Base-by-base conservation (phyloP, 2,329 filamentous ascomycete species). In the Myriangium duriaei region DNA sequence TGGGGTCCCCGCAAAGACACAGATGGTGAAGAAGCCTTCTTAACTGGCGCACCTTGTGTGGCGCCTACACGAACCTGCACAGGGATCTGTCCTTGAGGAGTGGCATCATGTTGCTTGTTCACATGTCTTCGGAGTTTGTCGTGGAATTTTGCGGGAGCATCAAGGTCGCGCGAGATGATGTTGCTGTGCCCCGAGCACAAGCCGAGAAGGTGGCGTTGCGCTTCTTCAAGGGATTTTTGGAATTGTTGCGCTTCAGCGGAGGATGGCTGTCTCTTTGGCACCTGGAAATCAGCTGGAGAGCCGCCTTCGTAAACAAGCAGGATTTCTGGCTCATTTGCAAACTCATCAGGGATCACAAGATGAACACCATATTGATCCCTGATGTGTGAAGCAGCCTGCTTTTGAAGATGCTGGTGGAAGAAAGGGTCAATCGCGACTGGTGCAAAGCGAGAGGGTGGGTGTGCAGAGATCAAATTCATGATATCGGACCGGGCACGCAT, bases 401-500 rank as follows among this genome's bases (percentile, higher is more conserved):
- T 74, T 41, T 71, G 72, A 33, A 88, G 64, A 53, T 84, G 79
- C 39, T 75, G 68, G 55, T 88, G 77, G 64, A 81, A 88, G 63
- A 91, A 87, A 2, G 81, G 73, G 49, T 91, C 81, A 16, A 91
- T 71, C 11, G 73, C 58, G 10, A 87, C 57, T 9, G 74, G 71
- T 14, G 69, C 66, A 56, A 91, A 72, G 45, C 81, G 74, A 26
- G 76, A 71, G 3, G 82, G 83, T 30, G 82, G 82, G 53, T 86
- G 80, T 34, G 74, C 74, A 43, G 73, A 73, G 48, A 88, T 74
- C 42, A 91, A 72, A 49, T 73, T 74, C 54, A 75, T 78, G 52
- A 91, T 78, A 50, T 86, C 81, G 5, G 74, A 73, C 51, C 81
- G 79, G 5, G 81, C 81, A 49, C 78, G 77, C 54, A 83, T 75